These are phyloP conservation scores for Backusella luteola DNA, from an alignment of 192 early-diverging fungal genomes.

Conservation along the genomic window DNA sequence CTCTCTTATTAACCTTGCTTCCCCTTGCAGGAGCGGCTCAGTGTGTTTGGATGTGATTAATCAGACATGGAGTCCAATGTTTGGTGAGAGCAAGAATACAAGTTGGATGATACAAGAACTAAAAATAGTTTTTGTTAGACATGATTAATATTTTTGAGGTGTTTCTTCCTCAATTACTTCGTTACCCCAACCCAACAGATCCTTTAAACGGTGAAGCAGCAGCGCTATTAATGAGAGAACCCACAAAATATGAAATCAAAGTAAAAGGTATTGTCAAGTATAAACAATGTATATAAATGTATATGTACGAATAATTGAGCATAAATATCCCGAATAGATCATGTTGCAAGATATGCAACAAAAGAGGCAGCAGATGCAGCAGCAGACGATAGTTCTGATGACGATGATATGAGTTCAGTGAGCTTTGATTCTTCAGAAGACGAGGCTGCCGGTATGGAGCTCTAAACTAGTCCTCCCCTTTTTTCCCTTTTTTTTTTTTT, in stretches of 20 bases:
- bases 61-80: conserved; percentile 99
- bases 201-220: conserved; percentile 99
- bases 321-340: conserved; percentile 48
- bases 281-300: no score
- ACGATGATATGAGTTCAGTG: conserved; percentile 81
- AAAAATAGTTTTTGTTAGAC: conserved; percentile 48
- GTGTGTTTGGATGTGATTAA: conserved; percentile 99
- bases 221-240: conserved; percentile 94
- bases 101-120: not conserved
- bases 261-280: conserved; percentile 69
- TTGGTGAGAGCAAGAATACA: conserved; percentile 56
- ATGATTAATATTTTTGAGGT: conserved; percentile 99
- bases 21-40: conserved; percentile 77
- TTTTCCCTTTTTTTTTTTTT: not conserved
- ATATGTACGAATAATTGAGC: no score
- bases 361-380: conserved; percentile 84
- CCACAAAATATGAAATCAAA: conserved; percentile 85
- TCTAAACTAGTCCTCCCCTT: conserved; percentile 40
- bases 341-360: conserved; percentile 79
- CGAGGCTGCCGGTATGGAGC: conserved; percentile 79
- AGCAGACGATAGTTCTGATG: conserved; percentile 61
- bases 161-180: conserved; percentile 95
- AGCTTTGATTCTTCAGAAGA: conserved; percentile 79
- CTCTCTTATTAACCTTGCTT: no score
- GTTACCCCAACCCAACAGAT: conserved; percentile 99